These are phyloP conservation scores for Mimosa bimucronata DNA, from an alignment of 306 rosid species.

Conservation along the genomic window DNA sequence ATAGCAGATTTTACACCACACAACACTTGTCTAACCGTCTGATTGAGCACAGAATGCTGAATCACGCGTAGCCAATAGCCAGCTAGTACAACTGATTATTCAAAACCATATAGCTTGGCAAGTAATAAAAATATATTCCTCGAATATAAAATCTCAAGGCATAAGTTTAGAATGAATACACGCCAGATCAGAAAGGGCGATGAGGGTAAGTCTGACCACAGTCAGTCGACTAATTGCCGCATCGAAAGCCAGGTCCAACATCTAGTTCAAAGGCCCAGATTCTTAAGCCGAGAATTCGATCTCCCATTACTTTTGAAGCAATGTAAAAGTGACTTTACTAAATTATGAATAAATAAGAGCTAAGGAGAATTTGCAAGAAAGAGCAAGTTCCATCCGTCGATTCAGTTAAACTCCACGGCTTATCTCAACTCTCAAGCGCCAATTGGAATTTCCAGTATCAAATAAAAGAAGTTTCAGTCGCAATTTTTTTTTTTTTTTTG, in stretches of 20 bases:
- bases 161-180: neutral
- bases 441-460: neutral
- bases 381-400: neutral
- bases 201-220: neutral
- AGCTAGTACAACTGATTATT: neutral
- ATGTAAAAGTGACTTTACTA: neutral
- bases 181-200: slow-evolving; percentile 2
- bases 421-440: slow-evolving; percentile 19
- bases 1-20: slow-evolving; percentile 8
- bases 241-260: neutral
- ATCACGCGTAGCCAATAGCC: slow-evolving; percentile 1
- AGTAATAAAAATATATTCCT: neutral
- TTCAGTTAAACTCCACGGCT: slow-evolving; percentile 11
- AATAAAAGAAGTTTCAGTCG: neutral
- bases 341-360: neutral
- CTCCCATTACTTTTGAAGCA: slow-evolving; percentile 9
- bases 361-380: slow-evolving; percentile 1
- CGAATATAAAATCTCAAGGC: neutral
- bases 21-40: neutral
- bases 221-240: neutral
- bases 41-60: slow-evolving; percentile 4
- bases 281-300: slow-evolving; percentile 7
- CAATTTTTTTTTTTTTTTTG: too few species aligned
- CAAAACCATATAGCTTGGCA: slow-evolving; percentile 14
- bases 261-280: neutral